A percentile compares a stretch with the other conserved stretches of the same genome.
Evolutionary conservation across 148 eudicot species (phyloP).

Genomic region (Arbutus unedo): DNA sequence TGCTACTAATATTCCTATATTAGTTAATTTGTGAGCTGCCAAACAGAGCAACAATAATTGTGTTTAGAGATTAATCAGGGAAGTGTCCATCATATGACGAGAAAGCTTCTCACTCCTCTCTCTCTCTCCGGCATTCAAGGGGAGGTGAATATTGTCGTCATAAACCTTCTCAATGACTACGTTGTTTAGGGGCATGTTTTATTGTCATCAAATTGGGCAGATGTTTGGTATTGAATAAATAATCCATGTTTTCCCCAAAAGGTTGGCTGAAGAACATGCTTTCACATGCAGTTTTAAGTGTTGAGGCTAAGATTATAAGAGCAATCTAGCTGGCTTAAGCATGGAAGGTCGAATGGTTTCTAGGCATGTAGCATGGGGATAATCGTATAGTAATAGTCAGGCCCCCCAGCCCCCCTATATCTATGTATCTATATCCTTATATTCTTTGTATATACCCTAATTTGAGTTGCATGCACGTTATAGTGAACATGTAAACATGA

Average conservation of each 20-base stretch:
- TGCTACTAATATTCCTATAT: too few species aligned
- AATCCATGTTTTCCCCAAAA: not conserved
- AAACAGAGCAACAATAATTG: too few species aligned
- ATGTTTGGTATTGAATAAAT: not conserved
- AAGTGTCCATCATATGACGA: too few species aligned
- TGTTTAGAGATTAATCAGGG: too few species aligned
- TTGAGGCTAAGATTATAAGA: not conserved
- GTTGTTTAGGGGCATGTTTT: too few species aligned
- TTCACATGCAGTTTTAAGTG: not conserved
- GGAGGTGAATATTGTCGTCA: too few species aligned
- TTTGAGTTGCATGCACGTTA: not conserved
- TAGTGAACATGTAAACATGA: not conserved
- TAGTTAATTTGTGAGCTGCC: too few species aligned
- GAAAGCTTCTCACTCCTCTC: too few species aligned
- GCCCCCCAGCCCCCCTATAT: too few species aligned
- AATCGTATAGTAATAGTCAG: not conserved
- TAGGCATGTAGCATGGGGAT: not conserved
- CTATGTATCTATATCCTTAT: not conserved
- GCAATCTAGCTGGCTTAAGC: constrained; percentile 9
- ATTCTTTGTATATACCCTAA: not conserved
- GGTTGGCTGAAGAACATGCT: constrained; percentile 12
- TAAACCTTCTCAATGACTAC: too few species aligned
- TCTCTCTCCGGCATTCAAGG: too few species aligned
- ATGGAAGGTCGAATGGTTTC: not conserved
- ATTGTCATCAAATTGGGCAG: not conserved